Base-by-base conservation (phyloP, 2,329 filamentous ascomycete genomes). In the Fusarium guadeloupense region DNA sequence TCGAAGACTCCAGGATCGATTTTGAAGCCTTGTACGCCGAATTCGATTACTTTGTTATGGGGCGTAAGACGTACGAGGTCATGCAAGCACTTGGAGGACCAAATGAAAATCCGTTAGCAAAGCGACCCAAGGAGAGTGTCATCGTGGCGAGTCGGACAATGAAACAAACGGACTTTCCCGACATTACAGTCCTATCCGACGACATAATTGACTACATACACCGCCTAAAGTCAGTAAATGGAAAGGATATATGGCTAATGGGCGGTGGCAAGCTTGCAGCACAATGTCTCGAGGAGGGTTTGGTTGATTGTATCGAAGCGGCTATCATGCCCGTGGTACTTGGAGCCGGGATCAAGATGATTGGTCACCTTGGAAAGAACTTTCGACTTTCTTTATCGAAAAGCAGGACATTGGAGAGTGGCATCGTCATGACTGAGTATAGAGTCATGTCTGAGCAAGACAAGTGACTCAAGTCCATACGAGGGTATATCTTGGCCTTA, bases 191-290 rank as follows among this genome's bases (percentile, higher is more conserved):
- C 4, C 13, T 75, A 4, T 21, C 42, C 1, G 45, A 53, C 3
- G 62, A 59, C 6, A 57, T 67, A 14, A 28, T 69, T 10, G 59
- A 61, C 1, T 37, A 53, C 6, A 52, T 76, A 7, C 39, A 45
- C 17, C 16, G 47, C 7, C 35, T 72, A 2, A 74, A 72, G 34
- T 41, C 21, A 1, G n/a, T 45, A 9, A 33, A 46, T 0, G 69
- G 64, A 1, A 69, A 66, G 40, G 67, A 75, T 30, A 69, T 76
- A 6, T 77, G 75, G 75, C 62, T 77, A 1, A 75, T 77, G 71
- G 75, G 75, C 7, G 75, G 75, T 1, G 70, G 69, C 1, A 47
- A 60, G 35, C 58, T 77, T 17, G 72, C 69, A 20, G 49, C 64
- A 9, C 45, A 59, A n/a, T 71, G 70, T 23, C 48, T 76, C 6